phyloP scores from a whole-genome alignment of 495 filamentous ascomycete genomes.

The Amphirosellinia nigrospora region DNA sequence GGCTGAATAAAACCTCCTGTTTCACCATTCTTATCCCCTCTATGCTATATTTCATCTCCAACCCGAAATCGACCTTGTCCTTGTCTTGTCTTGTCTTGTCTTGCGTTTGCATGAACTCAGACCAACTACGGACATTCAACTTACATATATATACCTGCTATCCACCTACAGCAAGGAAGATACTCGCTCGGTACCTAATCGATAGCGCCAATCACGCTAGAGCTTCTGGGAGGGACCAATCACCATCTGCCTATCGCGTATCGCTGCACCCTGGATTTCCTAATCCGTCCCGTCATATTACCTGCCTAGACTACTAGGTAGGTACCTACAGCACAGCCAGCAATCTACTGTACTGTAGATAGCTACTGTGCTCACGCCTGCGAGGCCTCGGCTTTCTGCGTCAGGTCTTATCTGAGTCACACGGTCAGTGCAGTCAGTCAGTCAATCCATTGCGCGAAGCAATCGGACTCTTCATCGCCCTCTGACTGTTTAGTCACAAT shows the following conservation, averaged over 20 bases:
- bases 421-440: constrained; percentile 32
- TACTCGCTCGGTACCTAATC: constrained; percentile 5
- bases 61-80: constrained; percentile 8
- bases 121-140: neutral
- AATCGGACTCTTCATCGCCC: constrained; percentile 9
- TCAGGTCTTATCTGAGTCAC: constrained; percentile 42
- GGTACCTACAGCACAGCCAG: neutral
- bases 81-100: constrained; percentile 11
- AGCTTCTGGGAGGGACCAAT: neutral
- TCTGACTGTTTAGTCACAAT: constrained; percentile 19
- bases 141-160: neutral
- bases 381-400: constrained; percentile 20
- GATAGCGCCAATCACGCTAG: constrained; percentile 12
- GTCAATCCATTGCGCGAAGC: constrained; percentile 18
- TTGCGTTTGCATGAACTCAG: constrained; percentile 2
- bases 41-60: too few species aligned
- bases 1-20: constrained; percentile 3
- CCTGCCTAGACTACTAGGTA: neutral
- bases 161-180: too few species aligned
- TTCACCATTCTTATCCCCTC: neutral
- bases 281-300: constrained; percentile 4
- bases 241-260: neutral
- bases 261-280: constrained; percentile 8
- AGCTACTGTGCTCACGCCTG: constrained; percentile 4
- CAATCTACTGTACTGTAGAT: too few species aligned